A percentile compares a stretch with the other conserved stretches of the same genome.
Conservation (phyloP, 345 rosid genomes). For the Aegle marmelos region DNA sequence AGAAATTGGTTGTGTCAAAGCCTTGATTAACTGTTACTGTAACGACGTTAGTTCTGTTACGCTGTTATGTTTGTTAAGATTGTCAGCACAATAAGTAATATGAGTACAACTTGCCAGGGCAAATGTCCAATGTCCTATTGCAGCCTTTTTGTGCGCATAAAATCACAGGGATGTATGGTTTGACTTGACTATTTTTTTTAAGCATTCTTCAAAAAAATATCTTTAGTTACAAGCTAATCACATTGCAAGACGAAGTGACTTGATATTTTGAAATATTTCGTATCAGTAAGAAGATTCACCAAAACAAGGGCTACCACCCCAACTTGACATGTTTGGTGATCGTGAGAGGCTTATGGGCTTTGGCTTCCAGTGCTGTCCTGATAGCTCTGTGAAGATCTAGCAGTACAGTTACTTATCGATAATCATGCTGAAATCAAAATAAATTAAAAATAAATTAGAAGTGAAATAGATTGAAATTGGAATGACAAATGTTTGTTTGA, state of each 20-base stretch:
- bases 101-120: slow-evolving; percentile 1
- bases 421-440: too few species aligned
- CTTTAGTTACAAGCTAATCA: not conserved
- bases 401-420: too few species aligned
- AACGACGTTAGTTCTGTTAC: not conserved
- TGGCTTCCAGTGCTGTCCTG: not conserved
- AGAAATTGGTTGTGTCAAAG: not conserved
- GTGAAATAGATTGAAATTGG: fast-evolving
- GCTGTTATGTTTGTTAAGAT: not conserved
- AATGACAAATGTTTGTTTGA: too few species aligned
- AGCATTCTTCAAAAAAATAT: not conserved
- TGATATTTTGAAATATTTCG: not conserved
- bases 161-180: not conserved
- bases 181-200: not conserved
- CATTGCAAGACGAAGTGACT: not conserved
- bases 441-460: too few species aligned
- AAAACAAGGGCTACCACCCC: not conserved
- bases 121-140: not conserved
- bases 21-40: not conserved
- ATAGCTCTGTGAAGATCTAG: not conserved
- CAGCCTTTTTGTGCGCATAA: not conserved
- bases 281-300: too few species aligned
- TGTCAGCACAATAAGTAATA: not conserved
- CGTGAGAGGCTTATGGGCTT: not conserved
- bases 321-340: not conserved